Evolutionary conservation across 2,329 filamentous ascomycete species (phyloP).

Genomic region (Trichoderma harzianum): DNA sequence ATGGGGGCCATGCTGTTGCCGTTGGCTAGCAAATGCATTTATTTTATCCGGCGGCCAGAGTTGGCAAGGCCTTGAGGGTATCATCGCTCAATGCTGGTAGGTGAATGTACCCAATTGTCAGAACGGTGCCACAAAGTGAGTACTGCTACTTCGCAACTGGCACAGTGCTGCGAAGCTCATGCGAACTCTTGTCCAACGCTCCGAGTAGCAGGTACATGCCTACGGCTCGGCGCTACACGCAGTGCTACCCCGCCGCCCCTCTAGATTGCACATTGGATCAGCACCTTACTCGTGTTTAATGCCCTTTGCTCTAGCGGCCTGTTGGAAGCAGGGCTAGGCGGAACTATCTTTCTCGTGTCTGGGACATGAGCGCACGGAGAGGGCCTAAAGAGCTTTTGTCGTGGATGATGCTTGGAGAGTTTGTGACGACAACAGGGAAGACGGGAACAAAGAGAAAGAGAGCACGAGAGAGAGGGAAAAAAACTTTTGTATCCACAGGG

Average conservation of each 20-base stretch:
- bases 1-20: constrained; percentile 1
- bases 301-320: constrained; percentile 4
- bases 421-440: neutral
- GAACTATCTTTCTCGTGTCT: constrained; percentile 12
- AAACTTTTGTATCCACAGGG: neutral
- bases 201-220: constrained; percentile 12
- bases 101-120: neutral
- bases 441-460: neutral
- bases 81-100: constrained; percentile 3
- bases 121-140: neutral
- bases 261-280: constrained; percentile 17
- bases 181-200: neutral
- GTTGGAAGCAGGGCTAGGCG: constrained; percentile 9
- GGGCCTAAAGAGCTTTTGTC: neutral
- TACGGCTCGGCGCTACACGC: constrained; percentile 8
- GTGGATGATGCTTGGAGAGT: neutral
- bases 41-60: constrained; percentile 8
- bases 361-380: neutral
- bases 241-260: constrained; percentile 15
- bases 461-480: neutral
- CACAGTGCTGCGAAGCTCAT: neutral
- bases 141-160: neutral
- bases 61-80: constrained; percentile 1
- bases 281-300: constrained; percentile 12
- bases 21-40: neutral